Evolutionary conservation across 805 yeast genomes (phyloP), one percentile per base, ranked within the genome.

Genomic region (Saccharomyces paradoxus): DNA sequence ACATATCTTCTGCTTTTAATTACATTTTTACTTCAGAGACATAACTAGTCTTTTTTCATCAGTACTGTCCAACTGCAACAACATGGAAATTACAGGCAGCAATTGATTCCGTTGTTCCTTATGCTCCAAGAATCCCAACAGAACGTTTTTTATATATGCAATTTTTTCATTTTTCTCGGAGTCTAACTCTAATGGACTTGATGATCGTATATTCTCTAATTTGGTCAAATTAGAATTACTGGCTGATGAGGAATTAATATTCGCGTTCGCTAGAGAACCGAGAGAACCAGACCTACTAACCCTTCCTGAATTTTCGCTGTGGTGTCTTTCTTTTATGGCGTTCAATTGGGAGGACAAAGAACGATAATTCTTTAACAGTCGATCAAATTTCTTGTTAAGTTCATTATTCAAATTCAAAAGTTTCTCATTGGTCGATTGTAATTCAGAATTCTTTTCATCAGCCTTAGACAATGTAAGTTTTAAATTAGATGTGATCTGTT

Each of bases 111-210:
- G 77, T 70, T 91, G 97, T n/a, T 92, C 99, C 64, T 80, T 87
- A 66, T 88, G 96, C 64, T 91, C 97, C 53, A 94, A 71, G 67
- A 87, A 94, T 1, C 97, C 97, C 2, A 92, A 73, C n/a, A 92
- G 70, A 2, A 92, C 97, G 66, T 94, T 94, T 68, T 87, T 88
- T 51, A 90, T 77, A 66, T 92, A 92, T 12, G 95, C 88, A 22
- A 85, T 76, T 61, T 82, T 86, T 27, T 68, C 72, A 49, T 71
- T 74, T 32, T 62, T 54, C n/a, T 67, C 71, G 13, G 62, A 55
- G 29, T 59, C 60, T 3, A 60, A 50, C 48, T 58, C 61, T 1
- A 51, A 41, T 7, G 32, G 41, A 7, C 32, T 26, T 8, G 49
- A n/a, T 12, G 37, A 27, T 14, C 14, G 48, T 24, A 24, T 28